Evolutionary conservation across 192 early-diverging fungal species (phyloP).

Genomic region (Lobosporangium transversale): DNA sequence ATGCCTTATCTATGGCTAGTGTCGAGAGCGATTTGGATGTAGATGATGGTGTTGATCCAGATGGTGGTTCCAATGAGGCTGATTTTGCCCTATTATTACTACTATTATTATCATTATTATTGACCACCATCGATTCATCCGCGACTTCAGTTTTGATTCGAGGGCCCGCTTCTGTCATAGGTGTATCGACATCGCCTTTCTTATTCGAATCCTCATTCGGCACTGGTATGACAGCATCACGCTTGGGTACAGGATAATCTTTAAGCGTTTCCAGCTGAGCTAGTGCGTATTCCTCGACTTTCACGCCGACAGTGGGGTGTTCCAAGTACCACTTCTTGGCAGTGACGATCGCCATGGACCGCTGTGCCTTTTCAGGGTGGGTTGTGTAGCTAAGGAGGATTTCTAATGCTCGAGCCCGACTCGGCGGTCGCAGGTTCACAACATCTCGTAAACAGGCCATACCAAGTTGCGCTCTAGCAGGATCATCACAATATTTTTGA

Average conservation of each 20-base stretch:
- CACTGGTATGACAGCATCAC: background rate
- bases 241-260: conserved; percentile 21
- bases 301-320: conserved; percentile 34
- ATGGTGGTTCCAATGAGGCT: conserved; percentile 47
- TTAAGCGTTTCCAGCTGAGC: conserved; percentile 26
- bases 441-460: conserved; percentile 40
- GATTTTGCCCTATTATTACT: too few relatives aligned
- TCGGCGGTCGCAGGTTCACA: conserved; percentile 46
- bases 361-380: conserved; percentile 46
- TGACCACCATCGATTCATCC: conserved; percentile 4
- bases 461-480: conserved; percentile 53
- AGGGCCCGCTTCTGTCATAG: background rate
- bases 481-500: conserved; percentile 72
- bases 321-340: conserved; percentile 52
- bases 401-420: conserved; percentile 26
- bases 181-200: conserved; percentile 10
- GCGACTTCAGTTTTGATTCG: conserved; percentile 18
- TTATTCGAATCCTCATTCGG: background rate
- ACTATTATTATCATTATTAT: too few relatives aligned
- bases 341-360: conserved; percentile 57
- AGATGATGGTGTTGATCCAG: conserved; percentile 34
- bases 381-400: conserved; percentile 43
- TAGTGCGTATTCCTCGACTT: conserved; percentile 40
- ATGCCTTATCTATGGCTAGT: conserved; percentile 13
- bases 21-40: conserved; percentile 19